phyloP scores from a whole-genome alignment of 2,329 filamentous ascomycete species.

The Aspergillus pseudoviridinutans region DNA sequence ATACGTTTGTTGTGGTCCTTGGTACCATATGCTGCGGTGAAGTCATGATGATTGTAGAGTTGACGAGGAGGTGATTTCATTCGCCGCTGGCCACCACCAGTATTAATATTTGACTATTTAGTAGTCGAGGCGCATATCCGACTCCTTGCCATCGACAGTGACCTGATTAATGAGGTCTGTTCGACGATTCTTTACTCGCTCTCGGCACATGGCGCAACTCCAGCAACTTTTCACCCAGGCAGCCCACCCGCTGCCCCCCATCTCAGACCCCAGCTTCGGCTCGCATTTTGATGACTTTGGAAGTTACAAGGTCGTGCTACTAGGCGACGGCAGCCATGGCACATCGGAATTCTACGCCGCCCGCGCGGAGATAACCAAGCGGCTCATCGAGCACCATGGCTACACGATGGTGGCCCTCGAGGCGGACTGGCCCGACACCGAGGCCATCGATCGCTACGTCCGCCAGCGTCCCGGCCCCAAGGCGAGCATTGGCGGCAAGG shows the following conservation, averaged over 20 bases:
- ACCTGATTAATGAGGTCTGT: background rate
- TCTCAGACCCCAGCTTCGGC: conserved; percentile 35
- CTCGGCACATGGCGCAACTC: conserved; percentile 24
- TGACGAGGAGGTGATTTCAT: conserved; percentile 21
- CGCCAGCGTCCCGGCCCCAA: conserved; percentile 41
- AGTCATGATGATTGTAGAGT: conserved; percentile 28
- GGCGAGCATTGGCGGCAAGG: conserved; percentile 24
- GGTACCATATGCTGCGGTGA: conserved; percentile 12
- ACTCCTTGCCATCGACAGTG: background rate
- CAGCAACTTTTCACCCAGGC: conserved; percentile 33
- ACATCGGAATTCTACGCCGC: conserved; percentile 55
- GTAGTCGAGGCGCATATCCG: background rate
- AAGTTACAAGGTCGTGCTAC: conserved; percentile 39
- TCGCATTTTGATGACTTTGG: conserved; percentile 41
- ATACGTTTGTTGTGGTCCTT: too few relatives aligned
- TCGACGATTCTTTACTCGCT: background rate
- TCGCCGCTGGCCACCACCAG: background rate
- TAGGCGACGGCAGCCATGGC: conserved; percentile 49
- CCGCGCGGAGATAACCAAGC: conserved; percentile 50
- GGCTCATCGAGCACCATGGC: conserved; percentile 47
- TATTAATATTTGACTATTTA: background rate
- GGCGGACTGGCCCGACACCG: conserved; percentile 54
- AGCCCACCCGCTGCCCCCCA: conserved; percentile 34
- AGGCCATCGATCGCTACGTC: conserved; percentile 50
- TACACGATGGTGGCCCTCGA: conserved; percentile 51